phyloP scores from a whole-genome alignment of 2,329 filamentous ascomycete species.

The Sarocladiaceae sp. region DNA sequence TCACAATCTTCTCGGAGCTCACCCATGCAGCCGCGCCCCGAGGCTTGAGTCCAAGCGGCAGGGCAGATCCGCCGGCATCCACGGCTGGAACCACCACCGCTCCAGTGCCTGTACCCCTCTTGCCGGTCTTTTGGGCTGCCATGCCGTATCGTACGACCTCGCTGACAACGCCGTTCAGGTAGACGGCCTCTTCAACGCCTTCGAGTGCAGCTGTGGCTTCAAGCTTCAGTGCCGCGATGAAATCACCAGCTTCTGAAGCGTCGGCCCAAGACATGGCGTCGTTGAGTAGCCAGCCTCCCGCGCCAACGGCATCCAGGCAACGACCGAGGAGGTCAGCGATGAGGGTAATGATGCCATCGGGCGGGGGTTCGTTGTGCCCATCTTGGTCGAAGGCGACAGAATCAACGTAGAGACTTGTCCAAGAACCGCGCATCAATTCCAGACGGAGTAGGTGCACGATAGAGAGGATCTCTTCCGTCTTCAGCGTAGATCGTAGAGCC shows the following conservation, averaged over 20 bases:
- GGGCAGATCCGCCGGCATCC: slow-evolving; percentile 14
- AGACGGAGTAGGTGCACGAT: slow-evolving; percentile 69
- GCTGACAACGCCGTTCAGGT: slow-evolving; percentile 58
- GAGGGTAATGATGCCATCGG: slow-evolving; percentile 65
- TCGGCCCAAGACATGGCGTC: slow-evolving; percentile 48
- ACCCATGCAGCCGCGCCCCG: slow-evolving; percentile 34
- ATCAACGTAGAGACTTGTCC: slow-evolving; percentile 70
- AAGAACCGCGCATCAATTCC: slow-evolving; percentile 70
- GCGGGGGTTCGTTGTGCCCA: slow-evolving; percentile 37
- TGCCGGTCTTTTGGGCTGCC: slow-evolving; percentile 28
- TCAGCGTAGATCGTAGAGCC: slow-evolving; percentile 59
- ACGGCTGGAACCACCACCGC: not conserved
- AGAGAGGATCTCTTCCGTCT: slow-evolving; percentile 64
- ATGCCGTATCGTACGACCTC: slow-evolving; percentile 62
- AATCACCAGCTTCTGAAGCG: slow-evolving; percentile 53
- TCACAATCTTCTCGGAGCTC: slow-evolving; percentile 54
- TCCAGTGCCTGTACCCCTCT: not conserved
- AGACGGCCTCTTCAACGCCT: slow-evolving; percentile 65
- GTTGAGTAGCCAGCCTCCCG: slow-evolving; percentile 69
- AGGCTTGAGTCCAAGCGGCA: slow-evolving; percentile 71
- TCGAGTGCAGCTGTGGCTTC: slow-evolving; percentile 70
- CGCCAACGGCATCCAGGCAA: slow-evolving; percentile 71
- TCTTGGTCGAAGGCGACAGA: slow-evolving; percentile 41
- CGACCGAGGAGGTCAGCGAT: slow-evolving; percentile 69
- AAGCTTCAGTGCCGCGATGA: slow-evolving; percentile 60